Percentiles rank a stretch among this genome's conserved stretches.
Evolutionary conservation across 805 yeast species (phyloP).

Genomic region (Torulaspora franciscae): DNA sequence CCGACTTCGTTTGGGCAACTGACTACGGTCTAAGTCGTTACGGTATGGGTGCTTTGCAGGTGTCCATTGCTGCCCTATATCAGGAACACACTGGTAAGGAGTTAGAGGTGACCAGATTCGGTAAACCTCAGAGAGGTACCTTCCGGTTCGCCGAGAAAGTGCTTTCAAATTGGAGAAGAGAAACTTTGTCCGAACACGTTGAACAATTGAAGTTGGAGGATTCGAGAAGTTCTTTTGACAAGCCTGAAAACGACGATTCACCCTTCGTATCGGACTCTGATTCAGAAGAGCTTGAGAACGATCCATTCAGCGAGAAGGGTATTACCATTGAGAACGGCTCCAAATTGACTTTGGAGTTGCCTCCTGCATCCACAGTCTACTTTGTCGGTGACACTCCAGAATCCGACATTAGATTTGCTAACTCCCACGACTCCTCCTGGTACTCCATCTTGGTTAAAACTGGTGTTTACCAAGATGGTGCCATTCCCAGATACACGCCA

Average conservation of each 20-base stretch:
- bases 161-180: constrained; percentile 70
- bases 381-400: constrained; percentile 91
- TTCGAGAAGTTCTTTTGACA: constrained; percentile 42
- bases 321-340: constrained; percentile 40
- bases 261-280: constrained; percentile 21
- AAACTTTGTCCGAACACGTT: constrained; percentile 68
- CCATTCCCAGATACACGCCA: constrained; percentile 73
- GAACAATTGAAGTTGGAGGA: constrained; percentile 43
- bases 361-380: constrained; percentile 81
- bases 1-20: constrained; percentile 92
- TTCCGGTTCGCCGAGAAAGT: constrained; percentile 79
- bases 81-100: constrained; percentile 81
- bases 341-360: constrained; percentile 51
- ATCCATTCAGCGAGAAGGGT: constrained; percentile 37
- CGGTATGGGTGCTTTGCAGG: constrained; percentile 94
- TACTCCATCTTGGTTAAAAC: constrained; percentile 79
- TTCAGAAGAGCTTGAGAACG: constrained; percentile 28
- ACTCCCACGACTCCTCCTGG: constrained; percentile 82
- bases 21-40: constrained; percentile 75
- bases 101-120: constrained; percentile 74
- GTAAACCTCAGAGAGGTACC: constrained; percentile 86
- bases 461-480: constrained; percentile 80
- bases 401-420: constrained; percentile 82
- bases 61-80: constrained; percentile 78
- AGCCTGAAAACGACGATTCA: constrained; percentile 16